These are phyloP conservation scores for Exserohilum rostratum DNA, from an alignment of 2,329 filamentous ascomycete species.

Conservation along the genomic window DNA sequence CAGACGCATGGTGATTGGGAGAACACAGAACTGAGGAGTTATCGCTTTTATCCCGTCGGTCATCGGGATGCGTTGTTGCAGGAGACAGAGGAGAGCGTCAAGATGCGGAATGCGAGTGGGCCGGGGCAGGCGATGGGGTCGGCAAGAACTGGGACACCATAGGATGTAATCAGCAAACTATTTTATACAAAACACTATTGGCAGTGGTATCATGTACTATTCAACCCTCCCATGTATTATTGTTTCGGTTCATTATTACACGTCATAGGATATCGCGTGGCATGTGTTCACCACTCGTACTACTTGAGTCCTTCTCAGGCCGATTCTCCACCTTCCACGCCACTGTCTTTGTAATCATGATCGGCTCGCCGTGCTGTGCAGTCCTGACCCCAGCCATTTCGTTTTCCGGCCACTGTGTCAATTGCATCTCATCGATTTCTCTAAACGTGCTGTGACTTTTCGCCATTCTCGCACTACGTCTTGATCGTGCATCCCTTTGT, in stretches of 20 bases:
- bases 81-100: slow-evolving; percentile 10
- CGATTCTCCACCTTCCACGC: slow-evolving; percentile 4
- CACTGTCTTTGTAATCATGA: slow-evolving; percentile 12
- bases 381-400: neutral
- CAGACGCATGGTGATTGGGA: neutral
- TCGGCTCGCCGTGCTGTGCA: neutral
- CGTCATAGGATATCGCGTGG: neutral
- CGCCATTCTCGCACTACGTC: neutral
- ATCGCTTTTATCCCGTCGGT: slow-evolving; percentile 1
- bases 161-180: neutral
- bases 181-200: too few species aligned
- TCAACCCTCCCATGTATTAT: too few species aligned
- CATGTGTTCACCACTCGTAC: neutral
- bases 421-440: neutral
- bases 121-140: slow-evolving; percentile 6
- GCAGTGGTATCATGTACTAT: too few species aligned
- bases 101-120: slow-evolving; percentile 6
- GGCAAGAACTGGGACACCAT: neutral
- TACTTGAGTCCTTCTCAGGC: neutral
- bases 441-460: neutral
- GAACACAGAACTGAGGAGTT: slow-evolving; percentile 11
- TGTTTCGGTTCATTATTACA: too few species aligned
- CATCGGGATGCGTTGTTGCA: slow-evolving; percentile 9
- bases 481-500: neutral
- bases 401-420: neutral